A percentile compares a stretch with the other conserved stretches of the same genome.
Evolutionary conservation across 2,329 filamentous ascomycete species (phyloP).

Genomic region (Epichloe sibirici): DNA sequence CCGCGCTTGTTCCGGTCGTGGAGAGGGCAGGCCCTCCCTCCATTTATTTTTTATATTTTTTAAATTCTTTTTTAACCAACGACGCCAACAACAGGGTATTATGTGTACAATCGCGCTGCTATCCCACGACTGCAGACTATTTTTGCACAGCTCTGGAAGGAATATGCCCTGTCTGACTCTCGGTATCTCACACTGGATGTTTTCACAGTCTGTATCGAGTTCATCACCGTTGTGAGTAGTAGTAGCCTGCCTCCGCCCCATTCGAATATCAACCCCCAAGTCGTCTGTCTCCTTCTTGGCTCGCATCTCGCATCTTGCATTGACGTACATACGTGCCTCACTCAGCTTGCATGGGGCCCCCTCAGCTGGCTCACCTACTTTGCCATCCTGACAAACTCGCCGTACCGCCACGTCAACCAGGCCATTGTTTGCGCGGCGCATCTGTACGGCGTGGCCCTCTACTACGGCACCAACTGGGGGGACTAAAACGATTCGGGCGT

Average conservation of each 20-base stretch:
- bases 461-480: slow-evolving; percentile 45
- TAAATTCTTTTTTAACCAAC: not conserved
- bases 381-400: slow-evolving; percentile 30
- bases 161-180: slow-evolving; percentile 79
- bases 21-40: not conserved
- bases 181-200: slow-evolving; percentile 71
- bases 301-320: not conserved
- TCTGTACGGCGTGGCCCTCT: slow-evolving; percentile 49
- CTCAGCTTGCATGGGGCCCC: slow-evolving; percentile 44
- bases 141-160: slow-evolving; percentile 84
- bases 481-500: slow-evolving; percentile 33
- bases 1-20: no score
- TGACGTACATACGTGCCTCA: no score
- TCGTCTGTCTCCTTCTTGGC: not conserved
- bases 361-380: slow-evolving; percentile 38
- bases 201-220: slow-evolving; percentile 81
- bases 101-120: slow-evolving; percentile 53
- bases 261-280: not conserved
- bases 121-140: slow-evolving; percentile 59
- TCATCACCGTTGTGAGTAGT: slow-evolving; percentile 59
- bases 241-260: no score
- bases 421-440: slow-evolving; percentile 39
- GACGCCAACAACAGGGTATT: slow-evolving; percentile 47
- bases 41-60: not conserved
- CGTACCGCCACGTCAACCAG: slow-evolving; percentile 39